phyloP scores from a whole-genome alignment of 306 rosid species.

The Mimosa bimucronata region DNA sequence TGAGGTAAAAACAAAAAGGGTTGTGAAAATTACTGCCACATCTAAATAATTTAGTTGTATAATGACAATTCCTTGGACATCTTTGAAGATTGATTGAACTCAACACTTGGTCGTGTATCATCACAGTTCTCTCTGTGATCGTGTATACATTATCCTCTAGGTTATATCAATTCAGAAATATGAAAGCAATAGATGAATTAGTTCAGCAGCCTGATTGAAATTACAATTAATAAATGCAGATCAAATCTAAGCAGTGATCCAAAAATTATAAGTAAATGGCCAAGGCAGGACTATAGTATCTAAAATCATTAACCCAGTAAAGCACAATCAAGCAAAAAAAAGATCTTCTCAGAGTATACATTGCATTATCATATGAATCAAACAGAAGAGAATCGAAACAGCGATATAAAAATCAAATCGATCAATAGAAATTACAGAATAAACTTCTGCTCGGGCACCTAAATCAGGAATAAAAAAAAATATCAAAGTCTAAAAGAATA shows the following conservation, averaged over 20 bases:
- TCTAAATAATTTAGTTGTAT: not conserved
- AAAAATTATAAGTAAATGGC: not conserved
- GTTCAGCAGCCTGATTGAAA: slow-evolving; percentile 11
- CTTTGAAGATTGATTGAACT: not conserved
- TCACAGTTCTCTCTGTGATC: not conserved
- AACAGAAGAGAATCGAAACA: not conserved
- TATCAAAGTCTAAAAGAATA: too few relatives aligned
- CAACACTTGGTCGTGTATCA: not conserved
- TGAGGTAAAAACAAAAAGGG: not conserved
- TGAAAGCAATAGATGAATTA: not conserved
- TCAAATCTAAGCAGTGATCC: slow-evolving; percentile 1
- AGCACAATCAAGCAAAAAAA: not conserved
- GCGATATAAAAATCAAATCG: not conserved
- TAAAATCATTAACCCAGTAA: not conserved
- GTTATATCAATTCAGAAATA: not conserved
- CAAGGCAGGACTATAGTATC: not conserved
- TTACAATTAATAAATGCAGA: not conserved
- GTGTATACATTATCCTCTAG: not conserved
- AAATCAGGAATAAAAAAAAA: too few relatives aligned
- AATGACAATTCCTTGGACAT: slow-evolving; percentile 5
- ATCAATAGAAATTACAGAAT: not conserved
- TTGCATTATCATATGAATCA: not conserved
- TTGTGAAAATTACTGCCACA: not conserved
- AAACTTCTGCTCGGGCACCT: not conserved
- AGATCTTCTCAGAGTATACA: not conserved